A percentile compares a stretch with the other conserved stretches of the same genome.
These are phyloP conservation scores for Cairneyella variabilis DNA, from an alignment of 495 filamentous ascomycete genomes.

Conservation along the genomic window DNA sequence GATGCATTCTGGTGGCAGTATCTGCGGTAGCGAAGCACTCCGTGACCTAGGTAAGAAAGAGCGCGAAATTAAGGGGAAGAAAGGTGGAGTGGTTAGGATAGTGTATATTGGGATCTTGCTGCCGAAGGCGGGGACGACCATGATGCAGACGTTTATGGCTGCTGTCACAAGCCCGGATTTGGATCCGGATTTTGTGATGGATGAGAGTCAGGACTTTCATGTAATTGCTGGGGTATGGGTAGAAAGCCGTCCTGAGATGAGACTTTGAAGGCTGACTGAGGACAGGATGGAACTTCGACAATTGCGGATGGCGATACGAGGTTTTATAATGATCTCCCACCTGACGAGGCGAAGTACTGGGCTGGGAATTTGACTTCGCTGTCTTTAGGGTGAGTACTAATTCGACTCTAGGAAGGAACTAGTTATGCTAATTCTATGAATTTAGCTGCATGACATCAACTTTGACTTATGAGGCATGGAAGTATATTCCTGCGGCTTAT, in stretches of 20 bases:
- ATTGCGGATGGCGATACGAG: conserved; percentile 3
- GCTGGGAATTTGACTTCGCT: neutral
- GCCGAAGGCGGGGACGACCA: neutral
- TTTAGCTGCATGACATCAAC: neutral
- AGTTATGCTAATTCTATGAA: neutral
- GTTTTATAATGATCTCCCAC: conserved; percentile 4
- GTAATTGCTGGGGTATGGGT: conserved; percentile 7
- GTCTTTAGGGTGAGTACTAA: conserved; percentile 7
- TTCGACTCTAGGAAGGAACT: too few species aligned
- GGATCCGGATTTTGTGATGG: conserved; percentile 2
- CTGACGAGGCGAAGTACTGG: conserved; percentile 4
- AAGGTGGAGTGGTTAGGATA: neutral
- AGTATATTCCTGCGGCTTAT: conserved; percentile 7
- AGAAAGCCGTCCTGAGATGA: too few species aligned
- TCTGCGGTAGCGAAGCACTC: neutral
- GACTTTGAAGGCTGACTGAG: neutral
- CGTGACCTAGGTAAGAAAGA: neutral
- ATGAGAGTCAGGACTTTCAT: neutral
- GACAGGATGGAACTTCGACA: conserved; percentile 1
- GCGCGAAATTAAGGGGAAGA: neutral
- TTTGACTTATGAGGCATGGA: conserved; percentile 5
- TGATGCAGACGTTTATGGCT: neutral
- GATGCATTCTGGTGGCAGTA: conserved; percentile 6
- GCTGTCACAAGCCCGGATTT: conserved; percentile 1
- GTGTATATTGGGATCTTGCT: conserved; percentile 5